Base-by-base conservation (phyloP, 2,329 filamentous ascomycete genomes). In the Alternaria arborescens region DNA sequence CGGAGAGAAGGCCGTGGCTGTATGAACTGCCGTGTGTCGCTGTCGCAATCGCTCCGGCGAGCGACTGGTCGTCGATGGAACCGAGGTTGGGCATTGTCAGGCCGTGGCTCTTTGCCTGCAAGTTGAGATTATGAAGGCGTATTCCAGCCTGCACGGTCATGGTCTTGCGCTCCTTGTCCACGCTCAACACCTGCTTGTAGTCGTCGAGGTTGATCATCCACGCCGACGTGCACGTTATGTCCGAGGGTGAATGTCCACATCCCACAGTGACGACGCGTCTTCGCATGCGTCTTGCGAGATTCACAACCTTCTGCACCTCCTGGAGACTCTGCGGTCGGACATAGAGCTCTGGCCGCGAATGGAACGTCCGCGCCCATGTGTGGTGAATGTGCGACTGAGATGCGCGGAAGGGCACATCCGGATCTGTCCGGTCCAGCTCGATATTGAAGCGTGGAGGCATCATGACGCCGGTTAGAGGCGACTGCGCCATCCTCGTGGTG, bases 131-230 rank as follows among this genome's bases (percentile, higher is more conserved):
- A 70, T 87, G 88, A 62, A 99, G 83, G 20, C 94, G 86, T 66
- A 98, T 97, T 16, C 95, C 95, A n/a, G 91, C 91, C 81, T 98
- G 87, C 70, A 97, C 91, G 3, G 89, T 88, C 54, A 97, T 87
- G 8, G 91, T 80, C 52, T 88, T 86, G 11, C 84, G 89, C 40
- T 86, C 83, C 52, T 79, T 80, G 73, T 97, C 88, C 50, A 96
- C 84, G 8, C 88, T 85, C 51, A 97, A 75, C 30, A 98, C 86
- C 55, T 86, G 83, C 74, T 88, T 88, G 81, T 92, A 92, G 66
- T 91, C 85, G 82, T 99, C 95, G 62, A 99, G 87, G 77, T 97
- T 98, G 69, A 98, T 84, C 75, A 97, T 89, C 95, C 95, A 98
- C 65, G 91, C 92, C 16, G 92, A 95, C 5, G 94, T 97, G 80